A percentile compares a stretch with the other conserved stretches of the same genome.
Evolutionary conservation across 345 rosid genomes (phyloP).

Genomic region (Arabidopsis arenosa): DNA sequence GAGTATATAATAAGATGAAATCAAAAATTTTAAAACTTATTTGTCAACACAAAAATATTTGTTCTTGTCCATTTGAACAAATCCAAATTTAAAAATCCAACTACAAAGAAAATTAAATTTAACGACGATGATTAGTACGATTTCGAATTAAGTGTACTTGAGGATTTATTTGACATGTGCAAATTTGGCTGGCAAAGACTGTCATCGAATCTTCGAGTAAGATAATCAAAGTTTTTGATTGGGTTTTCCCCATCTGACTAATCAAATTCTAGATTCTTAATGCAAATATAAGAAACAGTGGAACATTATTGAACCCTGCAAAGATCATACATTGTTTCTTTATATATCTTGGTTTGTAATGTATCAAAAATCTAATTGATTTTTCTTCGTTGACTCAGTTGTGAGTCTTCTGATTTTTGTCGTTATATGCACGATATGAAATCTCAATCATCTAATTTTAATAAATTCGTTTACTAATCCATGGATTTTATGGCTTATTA

Average conservation of each 20-base stretch:
- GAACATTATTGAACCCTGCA: not conserved
- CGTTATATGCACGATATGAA: not conserved
- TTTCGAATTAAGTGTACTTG: no score
- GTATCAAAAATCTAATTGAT: not conserved
- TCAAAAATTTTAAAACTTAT: no score
- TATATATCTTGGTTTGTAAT: not conserved
- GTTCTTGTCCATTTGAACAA: no score
- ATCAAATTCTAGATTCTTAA: not conserved
- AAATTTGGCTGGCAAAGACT: not conserved
- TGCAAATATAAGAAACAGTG: not conserved
- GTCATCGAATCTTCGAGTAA: constrained; percentile 5
- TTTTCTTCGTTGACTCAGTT: not conserved
- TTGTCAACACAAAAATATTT: no score
- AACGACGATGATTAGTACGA: no score
- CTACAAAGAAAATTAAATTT: no score
- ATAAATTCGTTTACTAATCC: not conserved
- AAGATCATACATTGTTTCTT: not conserved
- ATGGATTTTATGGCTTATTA: not conserved
- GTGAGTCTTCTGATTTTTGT: not conserved
- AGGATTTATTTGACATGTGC: not conserved
- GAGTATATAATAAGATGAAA: no score
- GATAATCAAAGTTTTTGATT: not conserved
- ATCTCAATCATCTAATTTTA: not conserved
- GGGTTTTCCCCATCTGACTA: not conserved
- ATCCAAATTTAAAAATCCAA: no score